These are phyloP conservation scores for Umbelopsis ramanniana DNA, from an alignment of 192 early-diverging fungal genomes.

Conservation along the genomic window DNA sequence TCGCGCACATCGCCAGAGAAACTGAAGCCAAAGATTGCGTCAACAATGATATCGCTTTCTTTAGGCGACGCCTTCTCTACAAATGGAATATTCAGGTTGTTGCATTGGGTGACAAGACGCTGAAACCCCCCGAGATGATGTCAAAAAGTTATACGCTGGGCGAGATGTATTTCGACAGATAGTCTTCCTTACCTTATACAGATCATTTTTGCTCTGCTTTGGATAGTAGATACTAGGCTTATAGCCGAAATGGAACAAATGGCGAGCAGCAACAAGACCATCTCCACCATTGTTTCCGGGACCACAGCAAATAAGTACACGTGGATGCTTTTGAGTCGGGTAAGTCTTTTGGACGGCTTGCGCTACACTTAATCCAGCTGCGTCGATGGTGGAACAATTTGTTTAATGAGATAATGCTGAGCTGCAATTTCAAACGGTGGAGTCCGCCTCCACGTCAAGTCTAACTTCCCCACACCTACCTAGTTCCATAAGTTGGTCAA, in stretches of 20 bases:
- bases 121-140: slow-evolving; percentile 28
- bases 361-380: slow-evolving; percentile 91
- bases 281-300: slow-evolving; percentile 96
- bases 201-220: slow-evolving; percentile 71
- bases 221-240: slow-evolving; percentile 81
- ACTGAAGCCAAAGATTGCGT: slow-evolving; percentile 93
- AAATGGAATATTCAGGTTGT: slow-evolving; percentile 67
- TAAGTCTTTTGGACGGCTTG: slow-evolving; percentile 80
- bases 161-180: neutral
- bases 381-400: slow-evolving; percentile 18
- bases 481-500: slow-evolving; percentile 85
- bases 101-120: slow-evolving; percentile 74
- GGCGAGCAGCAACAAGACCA: slow-evolving; percentile 93
- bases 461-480: slow-evolving; percentile 35
- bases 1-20: slow-evolving; percentile 79
- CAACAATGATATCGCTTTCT: slow-evolving; percentile 72
- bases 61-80: slow-evolving; percentile 34
- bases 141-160: neutral
- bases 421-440: neutral
- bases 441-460: neutral
- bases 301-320: slow-evolving; percentile 74
- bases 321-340: slow-evolving; percentile 47
- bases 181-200: slow-evolving; percentile 58
- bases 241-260: slow-evolving; percentile 90
- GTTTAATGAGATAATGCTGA: slow-evolving; percentile 22